A percentile compares a stretch with the other conserved stretches of the same genome.
These are phyloP conservation scores for Saturnispora kantuleensis DNA, from an alignment of 805 yeast genomes.

Conservation along the genomic window DNA sequence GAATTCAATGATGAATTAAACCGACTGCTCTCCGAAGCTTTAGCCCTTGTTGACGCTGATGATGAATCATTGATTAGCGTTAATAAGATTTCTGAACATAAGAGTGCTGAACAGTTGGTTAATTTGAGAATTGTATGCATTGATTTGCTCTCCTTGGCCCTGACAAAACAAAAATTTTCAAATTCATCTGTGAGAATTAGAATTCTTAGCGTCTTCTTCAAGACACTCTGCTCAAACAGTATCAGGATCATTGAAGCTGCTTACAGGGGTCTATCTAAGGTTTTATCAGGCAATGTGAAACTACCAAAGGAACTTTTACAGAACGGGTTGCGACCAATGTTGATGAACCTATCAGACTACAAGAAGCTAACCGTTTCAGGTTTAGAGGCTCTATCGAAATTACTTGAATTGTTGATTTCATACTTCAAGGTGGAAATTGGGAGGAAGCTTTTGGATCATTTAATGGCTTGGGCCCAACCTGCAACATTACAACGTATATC, in stretches of 20 bases:
- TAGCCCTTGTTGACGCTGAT: slow-evolving; percentile 94
- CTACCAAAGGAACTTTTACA: slow-evolving; percentile 93
- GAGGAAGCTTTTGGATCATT: slow-evolving; percentile 79
- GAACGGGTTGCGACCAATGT: slow-evolving; percentile 88
- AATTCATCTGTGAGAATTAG: slow-evolving; percentile 61
- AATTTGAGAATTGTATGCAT: slow-evolving; percentile 88
- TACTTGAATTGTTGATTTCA: slow-evolving; percentile 77
- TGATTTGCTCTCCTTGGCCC: slow-evolving; percentile 66
- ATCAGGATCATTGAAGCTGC: slow-evolving; percentile 89
- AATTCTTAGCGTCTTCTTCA: slow-evolving; percentile 89
- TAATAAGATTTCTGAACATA: slow-evolving; percentile 74
- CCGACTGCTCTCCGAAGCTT: slow-evolving; percentile 76
- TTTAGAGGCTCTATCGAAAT: slow-evolving; percentile 78
- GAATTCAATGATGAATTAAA: slow-evolving; percentile 84
- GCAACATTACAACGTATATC: slow-evolving; percentile 65
- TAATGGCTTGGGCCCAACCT: slow-evolving; percentile 93
- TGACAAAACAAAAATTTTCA: slow-evolving; percentile 76
- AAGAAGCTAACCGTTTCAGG: slow-evolving; percentile 84
- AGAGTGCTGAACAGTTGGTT: slow-evolving; percentile 80
- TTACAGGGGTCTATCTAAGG: slow-evolving; percentile 74
- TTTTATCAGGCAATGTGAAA: slow-evolving; percentile 75
- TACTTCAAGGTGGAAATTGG: slow-evolving; percentile 97
- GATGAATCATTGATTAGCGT: slow-evolving; percentile 90
- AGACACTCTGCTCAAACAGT: slow-evolving; percentile 78
- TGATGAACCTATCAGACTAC: slow-evolving; percentile 91